These are phyloP conservation scores for Hypoxylon crocopeplum DNA, from an alignment of 495 filamentous ascomycete species.

Conservation along the genomic window DNA sequence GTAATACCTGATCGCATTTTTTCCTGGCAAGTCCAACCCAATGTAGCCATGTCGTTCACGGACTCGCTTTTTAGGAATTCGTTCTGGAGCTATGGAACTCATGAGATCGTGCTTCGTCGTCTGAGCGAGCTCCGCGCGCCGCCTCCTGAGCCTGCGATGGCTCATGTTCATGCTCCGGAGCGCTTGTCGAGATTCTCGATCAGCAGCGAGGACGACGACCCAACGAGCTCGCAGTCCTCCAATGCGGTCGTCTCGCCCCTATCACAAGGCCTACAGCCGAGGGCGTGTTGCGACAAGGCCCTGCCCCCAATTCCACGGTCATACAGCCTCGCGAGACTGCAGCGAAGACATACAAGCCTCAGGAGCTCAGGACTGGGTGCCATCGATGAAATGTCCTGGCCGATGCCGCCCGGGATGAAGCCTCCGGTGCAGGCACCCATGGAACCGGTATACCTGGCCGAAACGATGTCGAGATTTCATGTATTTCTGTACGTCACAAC, in stretches of 20 bases:
- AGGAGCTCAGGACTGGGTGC: slow-evolving; percentile 12
- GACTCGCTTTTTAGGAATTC: slow-evolving; percentile 30
- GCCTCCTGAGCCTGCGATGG: not conserved
- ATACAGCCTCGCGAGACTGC: slow-evolving; percentile 6
- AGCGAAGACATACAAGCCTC: slow-evolving; percentile 16
- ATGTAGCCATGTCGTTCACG: slow-evolving; percentile 21
- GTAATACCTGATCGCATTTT: not conserved
- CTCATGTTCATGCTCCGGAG: not conserved
- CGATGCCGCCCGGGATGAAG: slow-evolving; percentile 20
- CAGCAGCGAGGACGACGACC: slow-evolving; percentile 28
- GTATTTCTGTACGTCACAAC: slow-evolving; percentile 29
- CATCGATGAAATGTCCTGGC: slow-evolving; percentile 32
- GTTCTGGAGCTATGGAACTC: slow-evolving; percentile 31
- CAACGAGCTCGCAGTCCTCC: slow-evolving; percentile 10
- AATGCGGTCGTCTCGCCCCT: slow-evolving; percentile 7
- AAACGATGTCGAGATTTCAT: slow-evolving; percentile 16
- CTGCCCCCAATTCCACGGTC: slow-evolving; percentile 23
- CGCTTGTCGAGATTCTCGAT: slow-evolving; percentile 31
- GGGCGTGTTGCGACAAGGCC: slow-evolving; percentile 5
- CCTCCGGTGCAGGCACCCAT: not conserved
- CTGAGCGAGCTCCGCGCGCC: slow-evolving; percentile 15
- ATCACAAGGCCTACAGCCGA: not conserved
- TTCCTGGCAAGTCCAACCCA: not conserved
- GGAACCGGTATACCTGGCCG: not conserved
- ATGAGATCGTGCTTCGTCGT: slow-evolving; percentile 21